phyloP scores from a whole-genome alignment of 176 grass and related monocot species.

The Oryza coarctata region DNA sequence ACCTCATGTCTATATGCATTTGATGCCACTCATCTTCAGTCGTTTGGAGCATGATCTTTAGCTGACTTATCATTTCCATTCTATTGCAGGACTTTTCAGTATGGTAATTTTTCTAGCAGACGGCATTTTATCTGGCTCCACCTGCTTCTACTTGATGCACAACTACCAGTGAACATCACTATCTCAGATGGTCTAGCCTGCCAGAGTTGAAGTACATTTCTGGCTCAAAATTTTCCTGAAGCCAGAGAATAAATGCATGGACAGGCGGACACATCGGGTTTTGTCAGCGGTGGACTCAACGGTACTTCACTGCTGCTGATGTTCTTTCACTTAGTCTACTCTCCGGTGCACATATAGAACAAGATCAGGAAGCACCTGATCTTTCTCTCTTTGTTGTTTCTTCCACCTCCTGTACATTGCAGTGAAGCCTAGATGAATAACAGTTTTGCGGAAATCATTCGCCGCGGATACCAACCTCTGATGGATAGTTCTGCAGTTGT shows the following conservation, averaged over 20 bases:
- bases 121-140: background rate
- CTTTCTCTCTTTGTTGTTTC: conserved; percentile 1
- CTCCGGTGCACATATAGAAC: conserved; percentile 20
- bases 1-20: background rate
- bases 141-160: conserved; percentile 16
- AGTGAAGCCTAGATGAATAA: conserved; percentile 25
- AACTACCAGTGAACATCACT: background rate
- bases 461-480: conserved; percentile 18
- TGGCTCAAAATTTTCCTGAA: conserved; percentile 4
- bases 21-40: background rate
- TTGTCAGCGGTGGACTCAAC: conserved; percentile 66
- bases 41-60: background rate
- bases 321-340: conserved; percentile 68
- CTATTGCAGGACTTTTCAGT: conserved; percentile 16
- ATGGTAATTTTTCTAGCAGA: conserved; percentile 25
- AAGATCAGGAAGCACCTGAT: conserved; percentile 24
- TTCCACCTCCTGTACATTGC: conserved; percentile 15
- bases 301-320: conserved; percentile 44
- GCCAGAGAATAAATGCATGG: conserved; percentile 37
- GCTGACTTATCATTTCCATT: background rate
- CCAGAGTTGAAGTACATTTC: conserved; percentile 13
- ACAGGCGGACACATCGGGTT: conserved; percentile 70
- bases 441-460: conserved; percentile 9
- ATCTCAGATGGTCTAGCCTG: conserved; percentile 18
- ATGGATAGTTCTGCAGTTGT: conserved; percentile 29